A percentile compares a stretch with the other conserved stretches of the same genome.
Conservation (phyloP, 441 rosid genomes). For the Erysimum cheiri region DNA sequence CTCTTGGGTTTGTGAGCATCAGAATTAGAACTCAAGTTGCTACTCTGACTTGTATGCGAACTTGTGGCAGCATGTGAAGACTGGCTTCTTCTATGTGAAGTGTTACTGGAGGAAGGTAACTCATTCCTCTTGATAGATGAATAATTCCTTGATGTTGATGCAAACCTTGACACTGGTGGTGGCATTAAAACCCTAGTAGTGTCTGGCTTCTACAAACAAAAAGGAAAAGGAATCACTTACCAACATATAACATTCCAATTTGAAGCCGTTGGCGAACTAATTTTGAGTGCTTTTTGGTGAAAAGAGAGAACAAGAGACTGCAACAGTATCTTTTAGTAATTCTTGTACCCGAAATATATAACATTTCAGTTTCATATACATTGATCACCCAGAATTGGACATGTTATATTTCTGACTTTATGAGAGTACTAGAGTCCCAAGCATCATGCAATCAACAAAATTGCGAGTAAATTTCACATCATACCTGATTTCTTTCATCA, state of each 20-base stretch:
- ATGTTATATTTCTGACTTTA: not conserved
- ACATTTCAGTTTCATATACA: not conserved
- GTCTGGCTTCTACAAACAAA: constrained; percentile 57
- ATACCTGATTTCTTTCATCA: constrained; percentile 90
- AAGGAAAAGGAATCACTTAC: constrained; percentile 1
- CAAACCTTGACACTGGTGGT: constrained; percentile 84
- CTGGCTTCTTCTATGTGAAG: constrained; percentile 66
- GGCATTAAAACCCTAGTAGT: constrained; percentile 89
- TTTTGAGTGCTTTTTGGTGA: too few relatives aligned
- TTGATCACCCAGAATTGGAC: not conserved
- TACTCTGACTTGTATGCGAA: constrained; percentile 72
- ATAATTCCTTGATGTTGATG: constrained; percentile 63
- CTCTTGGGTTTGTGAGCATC: constrained; percentile 92
- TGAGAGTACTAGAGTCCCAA: not conserved
- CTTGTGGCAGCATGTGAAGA: constrained; percentile 60
- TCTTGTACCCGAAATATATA: not conserved
- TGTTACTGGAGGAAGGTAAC: constrained; percentile 62
- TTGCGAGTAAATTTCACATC: not conserved
- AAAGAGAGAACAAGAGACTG: too few relatives aligned
- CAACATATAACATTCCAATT: not conserved
- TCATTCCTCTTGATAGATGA: constrained; percentile 59
- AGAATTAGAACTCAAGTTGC: constrained; percentile 91
- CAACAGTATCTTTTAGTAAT: too few relatives aligned
- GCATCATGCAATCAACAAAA: constrained; percentile 4
- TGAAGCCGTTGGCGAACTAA: too few relatives aligned